Conservation (phyloP, 2,329 filamentous ascomycete genomes). For the Calonectria pseudoturangicola region DNA sequence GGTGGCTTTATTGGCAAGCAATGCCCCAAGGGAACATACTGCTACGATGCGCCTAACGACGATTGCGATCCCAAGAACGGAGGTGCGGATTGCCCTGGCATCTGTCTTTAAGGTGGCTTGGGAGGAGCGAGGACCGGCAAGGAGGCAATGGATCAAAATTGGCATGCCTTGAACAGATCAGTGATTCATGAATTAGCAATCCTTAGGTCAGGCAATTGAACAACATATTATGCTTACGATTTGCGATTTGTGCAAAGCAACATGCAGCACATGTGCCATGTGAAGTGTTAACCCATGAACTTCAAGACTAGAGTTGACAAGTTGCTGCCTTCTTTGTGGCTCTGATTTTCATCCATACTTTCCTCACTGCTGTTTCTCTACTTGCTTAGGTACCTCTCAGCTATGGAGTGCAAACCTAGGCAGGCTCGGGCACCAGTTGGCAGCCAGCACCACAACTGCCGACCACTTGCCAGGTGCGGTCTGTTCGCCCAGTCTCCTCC, state of each 20-base stretch:
- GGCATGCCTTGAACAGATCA: not conserved
- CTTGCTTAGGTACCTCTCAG: not conserved
- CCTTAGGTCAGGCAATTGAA: slow-evolving; percentile 8
- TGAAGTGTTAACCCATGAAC: too few relatives aligned
- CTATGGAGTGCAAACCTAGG: not conserved
- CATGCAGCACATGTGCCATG: too few relatives aligned
- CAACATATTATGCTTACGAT: not conserved
- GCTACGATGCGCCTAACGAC: slow-evolving; percentile 56
- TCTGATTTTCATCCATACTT: too few relatives aligned
- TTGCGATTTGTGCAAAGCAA: too few relatives aligned
- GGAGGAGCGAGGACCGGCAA: not conserved
- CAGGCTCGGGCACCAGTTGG: not conserved
- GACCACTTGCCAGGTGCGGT: not conserved
- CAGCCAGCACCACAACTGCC: not conserved
- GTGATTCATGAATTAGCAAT: not conserved
- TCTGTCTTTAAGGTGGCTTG: slow-evolving; percentile 53
- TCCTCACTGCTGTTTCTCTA: too few relatives aligned
- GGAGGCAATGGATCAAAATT: not conserved
- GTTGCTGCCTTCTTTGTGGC: too few relatives aligned
- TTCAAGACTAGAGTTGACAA: too few relatives aligned
- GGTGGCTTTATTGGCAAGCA: slow-evolving; percentile 51
- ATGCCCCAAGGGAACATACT: slow-evolving; percentile 56
- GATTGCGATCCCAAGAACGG: slow-evolving; percentile 54
- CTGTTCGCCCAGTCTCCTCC: not conserved
- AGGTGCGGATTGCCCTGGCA: slow-evolving; percentile 57